A percentile compares a stretch with the other conserved stretches of the same genome.
Evolutionary conservation across 164 flowering plant species (phyloP).

Genomic region (Berberis vulgaris): DNA sequence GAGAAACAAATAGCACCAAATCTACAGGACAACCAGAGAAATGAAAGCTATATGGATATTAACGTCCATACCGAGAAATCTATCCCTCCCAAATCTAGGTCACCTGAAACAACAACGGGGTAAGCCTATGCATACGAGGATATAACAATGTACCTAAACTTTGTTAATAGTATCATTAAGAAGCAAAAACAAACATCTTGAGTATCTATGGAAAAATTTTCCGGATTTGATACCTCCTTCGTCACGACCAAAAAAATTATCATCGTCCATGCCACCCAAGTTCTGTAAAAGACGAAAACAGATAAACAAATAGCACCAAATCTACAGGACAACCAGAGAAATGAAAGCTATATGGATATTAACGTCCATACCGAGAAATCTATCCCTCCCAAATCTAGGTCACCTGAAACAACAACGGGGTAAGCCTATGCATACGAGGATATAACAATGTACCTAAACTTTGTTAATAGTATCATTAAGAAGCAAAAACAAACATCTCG

Average conservation of each 20-base stretch:
- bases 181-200: neutral
- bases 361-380: no score
- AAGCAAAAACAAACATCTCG: no score
- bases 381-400: no score
- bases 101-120: neutral
- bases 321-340: neutral
- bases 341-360: neutral
- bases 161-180: neutral
- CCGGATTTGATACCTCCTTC: conserved; percentile 47
- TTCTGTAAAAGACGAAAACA: neutral
- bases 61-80: conserved; percentile 70
- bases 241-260: conserved; percentile 39
- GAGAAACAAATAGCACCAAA: neutral
- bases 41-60: neutral
- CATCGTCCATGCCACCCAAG: conserved; percentile 9
- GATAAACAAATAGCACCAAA: neutral
- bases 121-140: neutral
- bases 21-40: neutral
- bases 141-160: neutral
- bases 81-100: conserved; percentile 48
- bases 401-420: no score
- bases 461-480: no score
- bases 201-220: no score
- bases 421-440: no score
- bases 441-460: no score